phyloP scores from a whole-genome alignment of 2,329 filamentous ascomycete genomes.

The Trichoderma sp. region DNA sequence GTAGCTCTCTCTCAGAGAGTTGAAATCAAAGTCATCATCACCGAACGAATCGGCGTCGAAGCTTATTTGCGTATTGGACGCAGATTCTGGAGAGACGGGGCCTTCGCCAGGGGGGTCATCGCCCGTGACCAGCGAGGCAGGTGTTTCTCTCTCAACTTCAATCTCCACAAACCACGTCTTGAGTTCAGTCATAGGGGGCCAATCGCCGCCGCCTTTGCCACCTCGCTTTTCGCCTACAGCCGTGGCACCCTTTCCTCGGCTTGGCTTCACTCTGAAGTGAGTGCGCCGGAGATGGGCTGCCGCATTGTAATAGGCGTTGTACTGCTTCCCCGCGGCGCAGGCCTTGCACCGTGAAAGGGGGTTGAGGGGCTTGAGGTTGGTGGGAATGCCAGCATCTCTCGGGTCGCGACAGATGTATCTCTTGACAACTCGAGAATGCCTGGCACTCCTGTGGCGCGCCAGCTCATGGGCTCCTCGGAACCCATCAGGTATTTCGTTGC shows the following conservation, averaged over 20 bases:
- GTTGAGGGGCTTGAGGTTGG: conserved; percentile 50
- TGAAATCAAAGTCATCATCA: not conserved
- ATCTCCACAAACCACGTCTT: conserved; percentile 60
- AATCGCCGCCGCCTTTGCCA: conserved; percentile 52
- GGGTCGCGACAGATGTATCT: conserved; percentile 60
- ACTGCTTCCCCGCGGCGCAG: conserved; percentile 72
- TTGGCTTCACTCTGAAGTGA: conserved; percentile 71
- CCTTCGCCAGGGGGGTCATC: not conserved
- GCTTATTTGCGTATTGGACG: not conserved
- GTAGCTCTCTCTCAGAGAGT: not conserved
- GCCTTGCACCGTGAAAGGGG: conserved; percentile 80
- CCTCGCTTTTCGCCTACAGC: conserved; percentile 48
- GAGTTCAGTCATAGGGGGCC: conserved; percentile 55
- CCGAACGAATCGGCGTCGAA: not conserved
- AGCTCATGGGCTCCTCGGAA: conserved; percentile 87
- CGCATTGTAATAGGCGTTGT: conserved; percentile 92
- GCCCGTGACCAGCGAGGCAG: not conserved
- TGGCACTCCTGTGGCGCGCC: conserved; percentile 60
- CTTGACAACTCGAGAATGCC: conserved; percentile 58
- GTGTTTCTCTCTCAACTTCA: not conserved
- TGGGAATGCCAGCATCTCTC: conserved; percentile 35
- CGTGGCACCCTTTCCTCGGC: conserved; percentile 43
- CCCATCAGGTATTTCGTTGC: conserved; percentile 69
- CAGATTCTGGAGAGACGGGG: conserved; percentile 17
- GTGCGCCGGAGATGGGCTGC: conserved; percentile 83